phyloP scores from a whole-genome alignment of 192 early-diverging fungal species.

The Coemansia sp. region DNA sequence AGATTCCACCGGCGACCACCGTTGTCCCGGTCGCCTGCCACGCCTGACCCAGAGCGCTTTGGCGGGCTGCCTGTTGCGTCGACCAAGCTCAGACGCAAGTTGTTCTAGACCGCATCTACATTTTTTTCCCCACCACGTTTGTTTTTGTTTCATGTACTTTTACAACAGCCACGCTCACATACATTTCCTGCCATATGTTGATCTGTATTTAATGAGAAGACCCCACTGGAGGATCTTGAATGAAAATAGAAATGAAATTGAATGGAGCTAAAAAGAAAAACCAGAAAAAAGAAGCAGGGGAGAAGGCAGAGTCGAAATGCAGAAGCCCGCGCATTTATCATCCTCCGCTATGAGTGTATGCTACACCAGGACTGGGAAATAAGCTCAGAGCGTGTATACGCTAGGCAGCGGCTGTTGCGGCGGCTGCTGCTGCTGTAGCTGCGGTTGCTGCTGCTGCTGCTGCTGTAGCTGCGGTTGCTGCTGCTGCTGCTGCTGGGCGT shows the following conservation, averaged over 20 bases:
- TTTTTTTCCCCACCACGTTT: background rate
- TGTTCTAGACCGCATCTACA: constrained; percentile 6
- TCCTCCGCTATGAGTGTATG: background rate
- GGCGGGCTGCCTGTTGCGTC: background rate
- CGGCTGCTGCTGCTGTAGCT: background rate
- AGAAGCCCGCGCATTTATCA: background rate
- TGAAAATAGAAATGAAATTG: no score
- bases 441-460: background rate
- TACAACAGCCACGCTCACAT: no score
- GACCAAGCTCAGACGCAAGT: constrained; percentile 16
- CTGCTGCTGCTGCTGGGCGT: background rate
- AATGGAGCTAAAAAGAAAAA: no score
- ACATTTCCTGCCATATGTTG: no score
- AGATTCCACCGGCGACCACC: background rate
- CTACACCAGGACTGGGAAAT: no score
- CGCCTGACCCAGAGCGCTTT: background rate
- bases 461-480: background rate
- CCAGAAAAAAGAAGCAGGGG: no score
- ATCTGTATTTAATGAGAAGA: no score
- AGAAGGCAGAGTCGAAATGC: background rate
- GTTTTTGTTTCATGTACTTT: background rate
- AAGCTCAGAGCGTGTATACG: background rate
- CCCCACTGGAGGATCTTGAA: no score
- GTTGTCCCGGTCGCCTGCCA: background rate
- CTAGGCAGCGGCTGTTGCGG: background rate